A percentile compares a stretch with the other conserved stretches of the same genome.
phyloP scores from a whole-genome alignment of 1,284 basidiomycete species.

The Caloboletus firmus region DNA sequence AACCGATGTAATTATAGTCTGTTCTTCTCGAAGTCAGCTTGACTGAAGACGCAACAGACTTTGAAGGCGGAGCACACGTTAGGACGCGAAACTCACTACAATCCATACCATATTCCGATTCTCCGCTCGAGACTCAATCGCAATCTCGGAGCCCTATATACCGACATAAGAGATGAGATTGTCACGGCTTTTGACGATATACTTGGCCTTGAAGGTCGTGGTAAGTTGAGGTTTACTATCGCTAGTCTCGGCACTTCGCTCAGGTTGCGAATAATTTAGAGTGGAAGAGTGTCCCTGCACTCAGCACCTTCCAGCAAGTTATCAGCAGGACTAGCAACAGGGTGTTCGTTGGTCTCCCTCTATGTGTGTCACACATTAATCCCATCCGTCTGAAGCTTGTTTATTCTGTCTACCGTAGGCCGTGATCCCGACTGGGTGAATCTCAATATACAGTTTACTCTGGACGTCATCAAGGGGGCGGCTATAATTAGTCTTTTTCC shows the following conservation, averaged over 20 bases:
- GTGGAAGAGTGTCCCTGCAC: slow-evolving; percentile 29
- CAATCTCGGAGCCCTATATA: slow-evolving; percentile 26
- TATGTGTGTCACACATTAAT: slow-evolving; percentile 34
- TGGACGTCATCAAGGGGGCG: slow-evolving; percentile 35
- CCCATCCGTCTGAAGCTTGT: neutral
- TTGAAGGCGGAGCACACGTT: slow-evolving; percentile 15
- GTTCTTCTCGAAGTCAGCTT: neutral
- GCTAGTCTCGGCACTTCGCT: neutral
- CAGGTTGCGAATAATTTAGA: slow-evolving; percentile 18
- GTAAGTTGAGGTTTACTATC: slow-evolving; percentile 8
- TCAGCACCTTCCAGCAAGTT: slow-evolving; percentile 25
- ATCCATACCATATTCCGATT: slow-evolving; percentile 33
- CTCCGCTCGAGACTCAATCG: slow-evolving; percentile 34
- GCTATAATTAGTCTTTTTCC: slow-evolving; percentile 39
- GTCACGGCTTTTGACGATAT: slow-evolving; percentile 29
- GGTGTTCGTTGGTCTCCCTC: slow-evolving; percentile 41
- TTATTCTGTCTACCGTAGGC: slow-evolving; percentile 30
- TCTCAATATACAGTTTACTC: slow-evolving; percentile 37
- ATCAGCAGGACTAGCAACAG: slow-evolving; percentile 39
- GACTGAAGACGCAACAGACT: neutral
- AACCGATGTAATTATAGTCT: slow-evolving; percentile 3
- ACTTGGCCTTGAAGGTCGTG: slow-evolving; percentile 16
- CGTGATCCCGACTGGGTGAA: slow-evolving; percentile 38
- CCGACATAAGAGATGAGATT: slow-evolving; percentile 38
- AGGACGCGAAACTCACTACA: slow-evolving; percentile 21